Conservation (phyloP, 352 stramenopile genomes). For the Thraustochytrium sp. region DNA sequence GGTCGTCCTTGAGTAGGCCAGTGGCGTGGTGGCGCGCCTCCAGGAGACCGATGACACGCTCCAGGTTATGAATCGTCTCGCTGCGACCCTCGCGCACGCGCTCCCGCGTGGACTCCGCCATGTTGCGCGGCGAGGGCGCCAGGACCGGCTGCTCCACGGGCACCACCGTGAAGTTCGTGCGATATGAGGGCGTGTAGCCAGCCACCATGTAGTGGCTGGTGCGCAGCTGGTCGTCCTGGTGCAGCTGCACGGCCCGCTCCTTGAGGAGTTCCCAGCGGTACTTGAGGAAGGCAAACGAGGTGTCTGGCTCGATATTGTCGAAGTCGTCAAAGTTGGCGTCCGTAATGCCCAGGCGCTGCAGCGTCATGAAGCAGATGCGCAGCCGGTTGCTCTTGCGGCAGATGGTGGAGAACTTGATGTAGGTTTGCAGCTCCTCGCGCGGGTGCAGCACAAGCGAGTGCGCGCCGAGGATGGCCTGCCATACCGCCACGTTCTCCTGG, state of each 20-base stretch:
- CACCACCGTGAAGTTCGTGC: slow-evolving; percentile 3
- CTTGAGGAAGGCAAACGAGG: slow-evolving; percentile 34
- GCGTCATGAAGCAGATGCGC: slow-evolving; percentile 57
- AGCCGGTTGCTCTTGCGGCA: slow-evolving; percentile 77
- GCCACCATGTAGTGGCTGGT: slow-evolving; percentile 21
- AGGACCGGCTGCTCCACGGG: slow-evolving; percentile 19
- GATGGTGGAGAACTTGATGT: slow-evolving; percentile 83
- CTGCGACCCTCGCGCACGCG: not conserved
- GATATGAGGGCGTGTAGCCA: not conserved
- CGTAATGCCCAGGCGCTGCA: slow-evolving; percentile 47
- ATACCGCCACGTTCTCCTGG: slow-evolving; percentile 80
- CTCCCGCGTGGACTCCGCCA: not conserved
- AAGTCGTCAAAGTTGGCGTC: slow-evolving; percentile 13
- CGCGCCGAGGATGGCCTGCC: slow-evolving; percentile 87
- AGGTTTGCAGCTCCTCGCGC: slow-evolving; percentile 79
- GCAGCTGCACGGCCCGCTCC: not conserved
- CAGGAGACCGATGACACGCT: not conserved
- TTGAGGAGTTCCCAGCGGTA: slow-evolving; percentile 28
- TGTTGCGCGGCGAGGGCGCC: not conserved
- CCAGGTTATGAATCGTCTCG: not conserved
- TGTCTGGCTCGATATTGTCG: not conserved
- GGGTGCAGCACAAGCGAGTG: slow-evolving; percentile 72
- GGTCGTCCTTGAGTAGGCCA: not conserved
- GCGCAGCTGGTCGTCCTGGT: slow-evolving; percentile 28
- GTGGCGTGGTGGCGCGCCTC: not conserved